Evolutionary conservation across 2,329 filamentous ascomycete genomes (phyloP).

Genomic region (Macroventuria anomochaeta): DNA sequence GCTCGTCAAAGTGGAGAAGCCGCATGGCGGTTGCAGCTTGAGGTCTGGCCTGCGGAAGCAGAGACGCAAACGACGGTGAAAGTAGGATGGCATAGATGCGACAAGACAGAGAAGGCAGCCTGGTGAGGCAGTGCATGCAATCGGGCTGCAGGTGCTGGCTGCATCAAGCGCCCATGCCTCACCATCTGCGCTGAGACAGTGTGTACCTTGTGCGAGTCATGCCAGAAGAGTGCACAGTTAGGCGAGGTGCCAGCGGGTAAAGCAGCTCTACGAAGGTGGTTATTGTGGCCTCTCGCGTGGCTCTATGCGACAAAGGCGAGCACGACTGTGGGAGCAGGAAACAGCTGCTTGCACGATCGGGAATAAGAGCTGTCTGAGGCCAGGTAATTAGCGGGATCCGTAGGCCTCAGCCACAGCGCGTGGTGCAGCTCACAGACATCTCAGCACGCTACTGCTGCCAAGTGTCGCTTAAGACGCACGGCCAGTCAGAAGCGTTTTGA

Average conservation of each 20-base stretch:
- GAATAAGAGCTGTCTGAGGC: not conserved
- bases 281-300: not conserved
- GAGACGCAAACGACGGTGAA: no score
- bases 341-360: slow-evolving; percentile 12
- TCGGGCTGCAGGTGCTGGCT: no score
- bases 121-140: not conserved
- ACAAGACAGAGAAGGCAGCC: not conserved
- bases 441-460: not conserved
- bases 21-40: no score
- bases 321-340: not conserved
- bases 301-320: not conserved
- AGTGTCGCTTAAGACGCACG: no score
- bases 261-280: no score
- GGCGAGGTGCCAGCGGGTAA: no score
- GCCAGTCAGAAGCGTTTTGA: no score
- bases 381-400: not conserved
- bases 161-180: not conserved
- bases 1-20: no score
- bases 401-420: not conserved
- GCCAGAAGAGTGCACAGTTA: no score
- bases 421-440: not conserved
- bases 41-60: no score
- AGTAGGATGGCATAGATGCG: slow-evolving; percentile 4
- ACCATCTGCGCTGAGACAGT: not conserved
- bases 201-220: not conserved